Base-by-base conservation (phyloP, 176 grass and related monocot species). In the Lolium perenne region DNA sequence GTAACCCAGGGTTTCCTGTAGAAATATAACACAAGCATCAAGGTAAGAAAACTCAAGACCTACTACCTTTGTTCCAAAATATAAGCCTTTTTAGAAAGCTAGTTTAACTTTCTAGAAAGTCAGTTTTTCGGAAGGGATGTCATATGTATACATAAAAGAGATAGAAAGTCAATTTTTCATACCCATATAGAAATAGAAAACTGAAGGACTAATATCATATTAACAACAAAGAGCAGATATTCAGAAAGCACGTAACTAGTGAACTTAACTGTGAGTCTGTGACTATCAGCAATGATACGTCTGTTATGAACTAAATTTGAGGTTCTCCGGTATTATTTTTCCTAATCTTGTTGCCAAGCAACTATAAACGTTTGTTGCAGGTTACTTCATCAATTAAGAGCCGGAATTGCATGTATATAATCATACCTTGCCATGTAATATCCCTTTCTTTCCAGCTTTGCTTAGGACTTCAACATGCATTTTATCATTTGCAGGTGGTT, bases 401-500 rank as follows among this genome's bases (percentile, higher is more conserved):
- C 22, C 17, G 63, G 11, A 1, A 69, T 26, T 86, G 54, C 10
- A 65, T 15, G 46, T 56, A 83, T 18, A 76, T 35, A 20, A 20
- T 4, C 54, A 15, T 95, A 98, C 97, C 97, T 98, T 98, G 64
- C 92, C 91, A 85, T 94, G 88, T 67, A 98, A 91, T 55, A 96
- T 49, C 43, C 88, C 92, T 80, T 91, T 90, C 63, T 89, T 95
- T 47, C 82, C 46, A 55, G 97, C 75, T 79, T 92, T 98, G 66
- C 97, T 98, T 60, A 92, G 32, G 82, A 95, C 97, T 72, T 94
- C 92, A 70, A 95, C 86, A 81, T 92, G 97, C 26, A 98, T 43
- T 85, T 93, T 98, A 85, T 98, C 97, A 74, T 91, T 82, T 76
- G 84, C 38, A 58, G 97, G 97, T 55, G 92, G 92, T 77, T 91